phyloP scores from a whole-genome alignment of 495 filamentous ascomycete species.

The Neurospora intermedia region DNA sequence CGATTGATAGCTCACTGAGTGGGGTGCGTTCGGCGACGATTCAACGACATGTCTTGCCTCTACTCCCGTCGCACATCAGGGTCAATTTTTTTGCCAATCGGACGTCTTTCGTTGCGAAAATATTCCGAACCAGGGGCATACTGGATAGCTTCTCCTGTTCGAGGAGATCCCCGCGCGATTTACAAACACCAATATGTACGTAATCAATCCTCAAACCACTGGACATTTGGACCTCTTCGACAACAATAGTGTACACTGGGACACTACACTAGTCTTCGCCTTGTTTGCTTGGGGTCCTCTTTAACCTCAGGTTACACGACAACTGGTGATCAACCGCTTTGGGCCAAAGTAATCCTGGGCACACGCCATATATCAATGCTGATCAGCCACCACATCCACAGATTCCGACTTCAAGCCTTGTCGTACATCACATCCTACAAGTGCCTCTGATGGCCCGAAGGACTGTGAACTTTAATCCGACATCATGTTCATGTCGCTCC shows the following conservation, averaged over 20 bases:
- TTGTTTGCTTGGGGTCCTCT: background rate
- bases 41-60: background rate
- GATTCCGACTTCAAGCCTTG: background rate
- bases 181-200: background rate
- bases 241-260: background rate
- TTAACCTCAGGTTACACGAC: background rate
- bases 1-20: background rate
- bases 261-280: background rate
- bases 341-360: background rate
- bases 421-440: background rate
- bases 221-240: background rate
- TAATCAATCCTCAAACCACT: background rate
- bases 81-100: background rate
- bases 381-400: background rate
- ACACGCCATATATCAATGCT: background rate
- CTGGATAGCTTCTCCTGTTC: too few species aligned
- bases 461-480: background rate
- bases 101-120: background rate
- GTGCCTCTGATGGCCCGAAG: background rate
- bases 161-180: background rate
- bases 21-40: background rate
- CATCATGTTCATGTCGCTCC: background rate
- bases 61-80: background rate
- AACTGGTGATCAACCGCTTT: background rate
- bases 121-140: background rate